phyloP scores from a whole-genome alignment of 2,329 filamentous ascomycete species.

The Claviceps cyperi region DNA sequence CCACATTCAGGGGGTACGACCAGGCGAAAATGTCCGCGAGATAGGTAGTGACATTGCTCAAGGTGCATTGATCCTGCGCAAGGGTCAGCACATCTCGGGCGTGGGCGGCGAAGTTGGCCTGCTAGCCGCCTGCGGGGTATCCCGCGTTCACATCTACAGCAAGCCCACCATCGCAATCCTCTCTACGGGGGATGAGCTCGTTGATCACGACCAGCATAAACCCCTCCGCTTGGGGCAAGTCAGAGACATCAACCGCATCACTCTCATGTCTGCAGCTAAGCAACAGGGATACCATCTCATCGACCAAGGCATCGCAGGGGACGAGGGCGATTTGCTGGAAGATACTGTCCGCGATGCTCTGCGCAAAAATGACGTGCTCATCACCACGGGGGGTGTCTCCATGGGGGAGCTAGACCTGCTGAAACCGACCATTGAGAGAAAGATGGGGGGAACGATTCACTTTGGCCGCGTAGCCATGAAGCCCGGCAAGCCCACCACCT shows the following conservation, averaged over 20 bases:
- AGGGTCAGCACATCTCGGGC: constrained; percentile 70
- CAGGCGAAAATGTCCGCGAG: constrained; percentile 80
- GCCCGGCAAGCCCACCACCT: constrained; percentile 93
- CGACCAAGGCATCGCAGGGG: constrained; percentile 74
- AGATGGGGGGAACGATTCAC: constrained; percentile 82
- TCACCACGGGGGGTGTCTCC: constrained; percentile 88
- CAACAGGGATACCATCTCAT: constrained; percentile 65
- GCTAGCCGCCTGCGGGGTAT: constrained; percentile 69
- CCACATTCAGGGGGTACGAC: constrained; percentile 56
- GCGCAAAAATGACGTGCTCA: constrained; percentile 61
- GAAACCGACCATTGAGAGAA: constrained; percentile 87
- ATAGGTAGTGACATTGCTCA: constrained; percentile 73
- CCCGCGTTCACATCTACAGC: constrained; percentile 55
- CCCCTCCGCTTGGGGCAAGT: constrained; percentile 67
- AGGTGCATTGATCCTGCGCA: constrained; percentile 54
- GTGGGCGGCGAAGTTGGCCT: constrained; percentile 85
- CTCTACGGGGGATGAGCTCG: constrained; percentile 90
- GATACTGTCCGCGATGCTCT: constrained; percentile 61
- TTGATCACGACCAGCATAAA: constrained; percentile 52
- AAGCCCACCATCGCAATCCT: constrained; percentile 72
- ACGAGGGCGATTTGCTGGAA: constrained; percentile 62
- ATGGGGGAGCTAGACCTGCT: constrained; percentile 97
- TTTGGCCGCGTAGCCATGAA: constrained; percentile 97
- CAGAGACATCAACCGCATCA: constrained; percentile 82
- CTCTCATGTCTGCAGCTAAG: constrained; percentile 61